Conservation (phyloP, 345 rosid species). For the Alliaria petiolata region DNA sequence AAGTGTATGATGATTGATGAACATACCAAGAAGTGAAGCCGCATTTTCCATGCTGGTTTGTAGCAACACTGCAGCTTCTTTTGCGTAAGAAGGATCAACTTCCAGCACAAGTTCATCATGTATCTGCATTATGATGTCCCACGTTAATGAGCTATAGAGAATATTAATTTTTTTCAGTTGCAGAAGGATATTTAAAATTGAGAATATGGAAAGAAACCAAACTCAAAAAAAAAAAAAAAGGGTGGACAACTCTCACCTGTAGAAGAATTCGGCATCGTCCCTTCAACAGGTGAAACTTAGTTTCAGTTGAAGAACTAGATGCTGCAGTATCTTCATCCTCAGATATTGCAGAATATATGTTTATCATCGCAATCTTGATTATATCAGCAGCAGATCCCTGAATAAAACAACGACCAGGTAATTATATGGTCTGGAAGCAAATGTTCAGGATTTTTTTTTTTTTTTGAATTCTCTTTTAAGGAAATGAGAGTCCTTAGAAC, state of each 20-base stretch:
- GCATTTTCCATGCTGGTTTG: conserved; percentile 80
- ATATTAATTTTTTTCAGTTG: neutral
- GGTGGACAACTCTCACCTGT: conserved; percentile 51
- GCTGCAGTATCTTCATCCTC: conserved; percentile 41
- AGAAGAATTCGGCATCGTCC: conserved; percentile 77
- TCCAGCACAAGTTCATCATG: conserved; percentile 93
- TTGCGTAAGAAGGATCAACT: conserved; percentile 64
- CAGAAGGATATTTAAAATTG: neutral
- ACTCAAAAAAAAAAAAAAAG: neutral
- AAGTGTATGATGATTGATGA: neutral
- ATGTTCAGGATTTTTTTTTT: neutral
- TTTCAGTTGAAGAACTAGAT: conserved; percentile 38
- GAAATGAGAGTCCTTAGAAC: neutral
- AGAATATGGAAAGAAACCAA: neutral
- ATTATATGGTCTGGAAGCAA: neutral
- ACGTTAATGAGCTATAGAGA: neutral
- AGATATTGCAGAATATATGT: conserved; percentile 54
- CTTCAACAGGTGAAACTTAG: conserved; percentile 61
- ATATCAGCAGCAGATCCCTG: conserved; percentile 99
- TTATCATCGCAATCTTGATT: conserved; percentile 93
- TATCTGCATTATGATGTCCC: conserved; percentile 43
- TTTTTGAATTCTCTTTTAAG: neutral
- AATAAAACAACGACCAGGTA: conserved; percentile 17
- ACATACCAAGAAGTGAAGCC: conserved; percentile 63
- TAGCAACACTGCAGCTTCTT: conserved; percentile 71